A percentile compares a stretch with the other conserved stretches of the same genome.
These are phyloP conservation scores for Apostasia ramifera DNA, from an alignment of 106 monocot genomes.

Conservation along the genomic window DNA sequence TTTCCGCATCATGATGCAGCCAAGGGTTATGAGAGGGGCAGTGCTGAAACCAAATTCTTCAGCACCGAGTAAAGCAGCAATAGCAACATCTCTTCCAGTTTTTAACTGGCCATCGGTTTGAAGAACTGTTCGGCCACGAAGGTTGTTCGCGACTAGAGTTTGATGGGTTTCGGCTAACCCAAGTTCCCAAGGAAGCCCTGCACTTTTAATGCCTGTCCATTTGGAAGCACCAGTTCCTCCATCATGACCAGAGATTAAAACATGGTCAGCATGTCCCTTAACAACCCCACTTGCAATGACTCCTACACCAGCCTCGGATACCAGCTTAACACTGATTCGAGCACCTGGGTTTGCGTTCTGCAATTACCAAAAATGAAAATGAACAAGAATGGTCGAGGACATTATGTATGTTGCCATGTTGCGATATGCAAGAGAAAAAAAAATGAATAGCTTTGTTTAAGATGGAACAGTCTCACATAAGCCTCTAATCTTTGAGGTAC, in stretches of 20 bases:
- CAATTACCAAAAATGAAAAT: slow-evolving; percentile 10
- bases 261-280: slow-evolving; percentile 98
- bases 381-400: background rate
- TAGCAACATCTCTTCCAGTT: slow-evolving; percentile 93
- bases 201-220: slow-evolving; percentile 98
- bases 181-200: slow-evolving; percentile 99
- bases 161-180: slow-evolving; percentile 97
- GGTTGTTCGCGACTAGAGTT: slow-evolving; percentile 89
- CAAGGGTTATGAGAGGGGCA: slow-evolving; percentile 95
- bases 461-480: too few species aligned
- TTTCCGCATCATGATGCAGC: slow-evolving; percentile 99
- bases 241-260: slow-evolving; percentile 98
- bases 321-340: slow-evolving; percentile 92
- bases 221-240: slow-evolving; percentile 98
- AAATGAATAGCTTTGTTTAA: too few species aligned
- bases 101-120: slow-evolving; percentile 99
- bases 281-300: slow-evolving; percentile 99
- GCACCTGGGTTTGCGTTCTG: slow-evolving; percentile 95
- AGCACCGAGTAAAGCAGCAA: slow-evolving; percentile 95
- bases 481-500: too few species aligned
- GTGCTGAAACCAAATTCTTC: slow-evolving; percentile 99
- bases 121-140: slow-evolving; percentile 90
- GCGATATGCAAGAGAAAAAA: too few species aligned
- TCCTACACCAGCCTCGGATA: slow-evolving; percentile 98
- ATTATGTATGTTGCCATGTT: too few species aligned